These are phyloP conservation scores for Maudiozyma humilis DNA, from an alignment of 1,139 yeast genomes.

Conservation along the genomic window DNA sequence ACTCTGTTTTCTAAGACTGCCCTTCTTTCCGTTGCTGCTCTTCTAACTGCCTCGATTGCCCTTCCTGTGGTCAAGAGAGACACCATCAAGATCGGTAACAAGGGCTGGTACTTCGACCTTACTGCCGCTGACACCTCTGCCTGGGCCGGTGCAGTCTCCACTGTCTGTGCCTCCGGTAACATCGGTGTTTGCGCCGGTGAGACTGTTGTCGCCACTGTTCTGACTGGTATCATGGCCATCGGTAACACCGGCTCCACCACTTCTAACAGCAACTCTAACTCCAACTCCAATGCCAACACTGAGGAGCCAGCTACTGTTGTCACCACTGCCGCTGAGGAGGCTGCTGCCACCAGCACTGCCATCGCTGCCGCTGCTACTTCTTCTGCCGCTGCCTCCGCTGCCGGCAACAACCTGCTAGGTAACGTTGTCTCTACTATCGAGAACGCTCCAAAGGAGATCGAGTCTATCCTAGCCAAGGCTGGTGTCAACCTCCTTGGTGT, in stretches of 20 bases:
- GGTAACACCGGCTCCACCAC: constrained; percentile 5
- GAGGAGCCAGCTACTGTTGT: not conserved
- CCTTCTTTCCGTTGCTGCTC: not conserved
- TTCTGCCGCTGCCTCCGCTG: not conserved
- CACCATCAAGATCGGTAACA: constrained; percentile 5
- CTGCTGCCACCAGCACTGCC: not conserved
- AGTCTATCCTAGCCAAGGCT: not conserved
- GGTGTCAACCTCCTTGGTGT: constrained; percentile 5
- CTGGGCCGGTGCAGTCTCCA: constrained; percentile 5
- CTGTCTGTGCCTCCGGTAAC: constrained; percentile 5
- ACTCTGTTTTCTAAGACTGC: constrained; percentile 3
- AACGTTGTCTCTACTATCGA: constrained; percentile 2
- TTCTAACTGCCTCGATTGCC: constrained; percentile 2
- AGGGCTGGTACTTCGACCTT: constrained; percentile 6
- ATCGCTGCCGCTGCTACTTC: not conserved
- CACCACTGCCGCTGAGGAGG: not conserved
- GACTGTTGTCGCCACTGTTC: constrained; percentile 5
- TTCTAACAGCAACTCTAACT: not conserved
- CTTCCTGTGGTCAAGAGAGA: constrained; percentile 4
- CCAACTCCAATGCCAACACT: not conserved
- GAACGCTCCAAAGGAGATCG: constrained; percentile 1
- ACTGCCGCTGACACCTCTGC: constrained; percentile 6
- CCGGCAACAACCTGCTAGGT: not conserved
- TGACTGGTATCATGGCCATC: constrained; percentile 6
- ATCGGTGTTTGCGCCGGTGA: constrained; percentile 5